Evolutionary conservation across 1,284 basidiomycete species (phyloP), one percentile per base, ranked within the genome.

Genomic region (Moniliella sp.): DNA sequence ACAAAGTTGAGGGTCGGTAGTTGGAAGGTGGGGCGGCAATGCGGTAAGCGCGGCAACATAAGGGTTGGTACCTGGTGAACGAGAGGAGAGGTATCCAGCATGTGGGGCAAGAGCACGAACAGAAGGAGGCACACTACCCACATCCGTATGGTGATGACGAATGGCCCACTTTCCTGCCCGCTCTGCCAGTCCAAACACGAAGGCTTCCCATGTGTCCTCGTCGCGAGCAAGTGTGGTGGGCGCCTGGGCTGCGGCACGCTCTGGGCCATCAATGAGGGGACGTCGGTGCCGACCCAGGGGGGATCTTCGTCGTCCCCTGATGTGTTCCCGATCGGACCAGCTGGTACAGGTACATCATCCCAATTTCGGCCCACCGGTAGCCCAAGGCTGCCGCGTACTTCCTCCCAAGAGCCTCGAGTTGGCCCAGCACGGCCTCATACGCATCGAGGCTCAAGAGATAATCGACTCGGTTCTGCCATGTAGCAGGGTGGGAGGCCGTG

Each of bases 51-150:
- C 83, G 60, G 43, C 74, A 74, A 28, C 75, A n/a, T 73, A 9
- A 97, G 69, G 31, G 73, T 74, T 0, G 86, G 88, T 3, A 72
- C 66, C 16, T 76, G n/a, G n/a, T 69, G 0, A 75, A 83, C 0
- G 91, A 91, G 0, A 94, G 72, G 49, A 72, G 76, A 0, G 86
- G 86, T 28, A 93, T 83, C n/a, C n/a, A n/a, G n/a, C n/a, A n/a
- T n/a, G n/a, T n/a, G n/a, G n/a, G n/a, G n/a, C n/a, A n/a, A n/a
- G n/a, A n/a, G n/a, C n/a, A n/a, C n/a, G n/a, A n/a, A n/a, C n/a
- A n/a, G n/a, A n/a, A n/a, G n/a, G n/a, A n/a, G n/a, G n/a, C n/a
- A n/a, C n/a, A n/a, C n/a, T n/a, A n/a, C n/a, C n/a, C n/a, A n/a
- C n/a, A n/a, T n/a, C n/a, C n/a, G n/a, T n/a, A n/a, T n/a, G n/a